Evolutionary conservation across 208 protist genomes (phyloP).

Genomic region (Trypanosoma platydactyli): DNA sequence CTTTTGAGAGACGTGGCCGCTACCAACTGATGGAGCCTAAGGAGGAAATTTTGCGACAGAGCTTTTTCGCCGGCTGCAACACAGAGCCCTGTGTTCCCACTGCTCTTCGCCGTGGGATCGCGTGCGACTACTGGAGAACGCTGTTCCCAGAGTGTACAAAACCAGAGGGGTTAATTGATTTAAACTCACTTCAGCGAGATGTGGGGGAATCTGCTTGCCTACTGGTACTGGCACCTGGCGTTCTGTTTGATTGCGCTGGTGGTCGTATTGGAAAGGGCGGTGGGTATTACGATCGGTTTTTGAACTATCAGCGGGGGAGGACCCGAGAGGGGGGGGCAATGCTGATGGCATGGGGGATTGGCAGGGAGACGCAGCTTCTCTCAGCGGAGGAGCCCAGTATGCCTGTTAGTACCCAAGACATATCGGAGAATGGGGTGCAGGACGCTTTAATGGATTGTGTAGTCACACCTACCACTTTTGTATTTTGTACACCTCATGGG

Average conservation of each 20-base stretch:
- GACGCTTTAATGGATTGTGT: slow-evolving; percentile 23
- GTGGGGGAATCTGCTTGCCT: slow-evolving; percentile 6
- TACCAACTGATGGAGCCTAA: slow-evolving; percentile 54
- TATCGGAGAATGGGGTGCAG: background rate
- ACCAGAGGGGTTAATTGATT: slow-evolving; percentile 32
- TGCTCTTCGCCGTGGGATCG: slow-evolving; percentile 31
- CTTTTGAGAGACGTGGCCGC: slow-evolving; percentile 40
- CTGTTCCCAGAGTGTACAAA: slow-evolving; percentile 36
- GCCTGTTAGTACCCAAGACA: background rate
- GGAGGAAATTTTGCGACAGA: slow-evolving; percentile 18
- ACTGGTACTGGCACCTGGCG: slow-evolving; percentile 71
- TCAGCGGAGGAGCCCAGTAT: background rate
- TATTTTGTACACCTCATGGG: background rate
- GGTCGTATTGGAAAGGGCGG: slow-evolving; percentile 82
- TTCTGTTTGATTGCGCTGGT: slow-evolving; percentile 53
- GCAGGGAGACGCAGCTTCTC: slow-evolving; percentile 17
- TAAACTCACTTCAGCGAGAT: background rate
- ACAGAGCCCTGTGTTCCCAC: background rate
- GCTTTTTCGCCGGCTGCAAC: slow-evolving; percentile 25
- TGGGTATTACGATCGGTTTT: slow-evolving; percentile 88
- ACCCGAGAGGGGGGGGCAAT: background rate
- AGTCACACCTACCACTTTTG: slow-evolving; percentile 15
- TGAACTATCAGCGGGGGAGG: slow-evolving; percentile 30
- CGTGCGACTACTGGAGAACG: slow-evolving; percentile 34
- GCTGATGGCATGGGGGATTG: slow-evolving; percentile 19